These are phyloP conservation scores for Mucor racemosus DNA, from an alignment of 371 early-diverging fungal genomes.

Conservation along the genomic window DNA sequence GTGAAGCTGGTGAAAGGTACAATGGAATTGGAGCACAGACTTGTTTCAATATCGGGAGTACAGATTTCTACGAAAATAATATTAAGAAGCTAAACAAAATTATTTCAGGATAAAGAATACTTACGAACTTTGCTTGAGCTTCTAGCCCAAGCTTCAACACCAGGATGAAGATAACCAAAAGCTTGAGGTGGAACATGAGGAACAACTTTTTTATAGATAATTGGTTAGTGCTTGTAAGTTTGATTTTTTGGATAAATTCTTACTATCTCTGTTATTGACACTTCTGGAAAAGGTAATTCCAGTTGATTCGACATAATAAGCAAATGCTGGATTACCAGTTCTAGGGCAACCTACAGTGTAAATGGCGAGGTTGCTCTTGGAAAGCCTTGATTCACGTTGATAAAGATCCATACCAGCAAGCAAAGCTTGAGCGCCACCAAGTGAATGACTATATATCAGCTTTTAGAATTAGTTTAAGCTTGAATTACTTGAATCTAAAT, in stretches of 20 bases:
- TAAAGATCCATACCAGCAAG: conserved; percentile 27
- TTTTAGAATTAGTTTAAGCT: neutral
- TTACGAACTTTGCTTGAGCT: conserved; percentile 20
- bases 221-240: too few species aligned
- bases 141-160: conserved; percentile 35
- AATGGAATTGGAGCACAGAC: conserved; percentile 2
- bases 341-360: conserved; percentile 33
- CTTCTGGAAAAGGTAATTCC: conserved; percentile 25
- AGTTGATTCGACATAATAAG: conserved; percentile 31
- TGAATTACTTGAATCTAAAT: neutral
- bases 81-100: too few species aligned
- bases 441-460: conserved; percentile 18
- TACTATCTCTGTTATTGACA: conserved; percentile 31
- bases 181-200: conserved; percentile 35
- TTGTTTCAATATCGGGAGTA: neutral
- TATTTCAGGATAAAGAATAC: neutral
- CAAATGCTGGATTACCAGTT: conserved; percentile 33
- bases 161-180: conserved; percentile 32
- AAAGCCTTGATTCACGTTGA: conserved; percentile 23
- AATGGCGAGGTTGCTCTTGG: conserved; percentile 20
- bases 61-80: neutral
- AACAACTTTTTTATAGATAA: conserved; percentile 14
- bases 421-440: conserved; percentile 34
- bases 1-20: conserved; percentile 5
- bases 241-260: neutral